Evolutionary conservation across 2,329 filamentous ascomycete species (phyloP).

Genomic region (Fusarium liriodendri): DNA sequence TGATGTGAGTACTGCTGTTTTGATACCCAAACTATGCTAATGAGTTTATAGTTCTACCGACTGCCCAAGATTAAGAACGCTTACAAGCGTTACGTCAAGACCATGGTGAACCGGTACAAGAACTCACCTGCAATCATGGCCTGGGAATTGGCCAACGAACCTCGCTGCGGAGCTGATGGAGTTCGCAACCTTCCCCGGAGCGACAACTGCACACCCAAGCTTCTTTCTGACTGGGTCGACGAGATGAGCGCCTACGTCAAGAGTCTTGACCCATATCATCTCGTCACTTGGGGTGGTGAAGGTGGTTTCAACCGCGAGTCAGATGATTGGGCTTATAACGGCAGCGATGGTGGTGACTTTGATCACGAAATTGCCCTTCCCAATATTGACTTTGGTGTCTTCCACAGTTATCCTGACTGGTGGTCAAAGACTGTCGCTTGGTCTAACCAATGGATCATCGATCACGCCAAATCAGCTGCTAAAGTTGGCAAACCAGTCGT

Average conservation of each 20-base stretch:
- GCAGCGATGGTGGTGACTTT: slow-evolving; percentile 65
- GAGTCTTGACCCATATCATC: slow-evolving; percentile 67
- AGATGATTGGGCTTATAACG: slow-evolving; percentile 60
- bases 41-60: slow-evolving; percentile 17
- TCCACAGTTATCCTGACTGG: slow-evolving; percentile 69
- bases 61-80: slow-evolving; percentile 26
- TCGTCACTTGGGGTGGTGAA: slow-evolving; percentile 72
- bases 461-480: slow-evolving; percentile 60
- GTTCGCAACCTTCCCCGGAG: slow-evolving; percentile 35
- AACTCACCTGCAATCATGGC: slow-evolving; percentile 60
- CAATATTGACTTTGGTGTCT: slow-evolving; percentile 64
- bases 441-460: slow-evolving; percentile 65
- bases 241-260: slow-evolving; percentile 71
- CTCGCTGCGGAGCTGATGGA: slow-evolving; percentile 59
- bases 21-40: neutral
- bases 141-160: slow-evolving; percentile 66
- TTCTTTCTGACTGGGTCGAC: slow-evolving; percentile 69
- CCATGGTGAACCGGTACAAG: slow-evolving; percentile 59
- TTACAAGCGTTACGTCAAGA: slow-evolving; percentile 52
- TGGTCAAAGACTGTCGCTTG: slow-evolving; percentile 65
- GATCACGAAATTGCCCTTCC: slow-evolving; percentile 58
- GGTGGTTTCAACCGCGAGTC: slow-evolving; percentile 61
- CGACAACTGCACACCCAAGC: slow-evolving; percentile 65
- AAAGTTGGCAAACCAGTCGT: slow-evolving; percentile 61
- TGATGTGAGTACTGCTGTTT: slow-evolving; percentile 26